Evolutionary conservation across 73 alveolate genomes (phyloP).

Genomic region (Uronychia setigera): DNA sequence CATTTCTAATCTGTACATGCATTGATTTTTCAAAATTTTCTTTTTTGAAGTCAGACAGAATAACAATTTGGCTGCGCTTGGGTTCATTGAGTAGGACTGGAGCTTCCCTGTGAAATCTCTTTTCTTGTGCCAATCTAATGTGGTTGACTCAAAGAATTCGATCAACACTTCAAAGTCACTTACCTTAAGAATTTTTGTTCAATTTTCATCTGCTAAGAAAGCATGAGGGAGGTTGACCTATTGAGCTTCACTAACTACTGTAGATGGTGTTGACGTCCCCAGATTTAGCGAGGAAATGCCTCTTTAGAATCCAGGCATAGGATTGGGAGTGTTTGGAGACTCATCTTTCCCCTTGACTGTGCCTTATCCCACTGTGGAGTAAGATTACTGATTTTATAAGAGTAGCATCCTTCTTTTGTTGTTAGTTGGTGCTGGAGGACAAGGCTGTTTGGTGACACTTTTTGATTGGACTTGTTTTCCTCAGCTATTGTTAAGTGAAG

Average conservation of each 20-base stretch:
- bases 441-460: background rate
- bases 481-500: background rate
- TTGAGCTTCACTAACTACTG: too few relatives aligned
- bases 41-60: background rate
- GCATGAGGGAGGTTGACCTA: background rate
- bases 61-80: background rate
- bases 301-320: too few relatives aligned
- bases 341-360: background rate
- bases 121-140: background rate
- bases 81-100: background rate
- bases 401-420: background rate
- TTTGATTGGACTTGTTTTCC: background rate
- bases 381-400: background rate
- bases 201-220: background rate
- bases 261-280: too few relatives aligned
- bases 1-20: background rate
- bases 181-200: background rate
- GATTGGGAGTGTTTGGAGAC: background rate
- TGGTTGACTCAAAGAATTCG: background rate
- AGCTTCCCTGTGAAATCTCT: background rate
- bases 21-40: background rate
- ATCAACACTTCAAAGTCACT: background rate
- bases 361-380: background rate
- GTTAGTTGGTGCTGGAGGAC: background rate
- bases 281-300: too few relatives aligned